Percentiles rank a stretch among this genome's conserved stretches.
Evolutionary conservation across 2,329 filamentous ascomycete genomes (phyloP).

Genomic region (Colletotrichum higginsianum): DNA sequence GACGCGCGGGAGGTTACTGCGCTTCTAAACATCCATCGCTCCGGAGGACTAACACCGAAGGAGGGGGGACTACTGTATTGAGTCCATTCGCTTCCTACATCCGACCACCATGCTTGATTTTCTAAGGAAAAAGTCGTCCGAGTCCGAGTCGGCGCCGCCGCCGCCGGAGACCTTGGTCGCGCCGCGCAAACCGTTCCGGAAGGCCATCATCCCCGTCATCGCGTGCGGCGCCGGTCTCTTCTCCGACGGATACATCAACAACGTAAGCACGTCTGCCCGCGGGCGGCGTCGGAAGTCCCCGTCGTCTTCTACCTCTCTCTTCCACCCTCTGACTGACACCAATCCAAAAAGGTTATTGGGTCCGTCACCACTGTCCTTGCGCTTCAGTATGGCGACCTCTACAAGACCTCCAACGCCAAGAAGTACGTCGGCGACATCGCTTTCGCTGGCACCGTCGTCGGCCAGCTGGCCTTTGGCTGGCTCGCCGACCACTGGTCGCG

Average conservation of each 20-base stretch:
- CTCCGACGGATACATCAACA: slow-evolving; percentile 93
- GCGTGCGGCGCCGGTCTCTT: slow-evolving; percentile 93
- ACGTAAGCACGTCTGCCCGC: slow-evolving; percentile 63
- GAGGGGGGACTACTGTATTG: too few relatives aligned
- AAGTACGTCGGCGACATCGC: slow-evolving; percentile 86
- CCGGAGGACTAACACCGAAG: too few relatives aligned
- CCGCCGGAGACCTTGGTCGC: background rate
- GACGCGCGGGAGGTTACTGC: too few relatives aligned
- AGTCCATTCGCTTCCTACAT: background rate
- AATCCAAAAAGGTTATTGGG: slow-evolving; percentile 78
- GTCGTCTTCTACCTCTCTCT: background rate
- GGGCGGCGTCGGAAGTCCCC: background rate
- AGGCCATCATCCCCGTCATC: slow-evolving; percentile 74
- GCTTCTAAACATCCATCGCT: too few relatives aligned
- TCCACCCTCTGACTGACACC: too few relatives aligned
- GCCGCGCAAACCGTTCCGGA: slow-evolving; percentile 29
- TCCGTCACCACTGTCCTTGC: slow-evolving; percentile 85
- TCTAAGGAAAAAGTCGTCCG: slow-evolving; percentile 17
- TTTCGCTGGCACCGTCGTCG: slow-evolving; percentile 88
- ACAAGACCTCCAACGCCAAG: slow-evolving; percentile 76
- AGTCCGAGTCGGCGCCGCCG: slow-evolving; percentile 16
- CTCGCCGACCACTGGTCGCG: slow-evolving; percentile 88
- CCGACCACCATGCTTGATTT: slow-evolving; percentile 21
- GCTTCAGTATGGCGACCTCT: slow-evolving; percentile 78
- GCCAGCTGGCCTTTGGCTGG: slow-evolving; percentile 85